phyloP scores from a whole-genome alignment of 78 protist genomes.

The Isochrysis galbana region DNA sequence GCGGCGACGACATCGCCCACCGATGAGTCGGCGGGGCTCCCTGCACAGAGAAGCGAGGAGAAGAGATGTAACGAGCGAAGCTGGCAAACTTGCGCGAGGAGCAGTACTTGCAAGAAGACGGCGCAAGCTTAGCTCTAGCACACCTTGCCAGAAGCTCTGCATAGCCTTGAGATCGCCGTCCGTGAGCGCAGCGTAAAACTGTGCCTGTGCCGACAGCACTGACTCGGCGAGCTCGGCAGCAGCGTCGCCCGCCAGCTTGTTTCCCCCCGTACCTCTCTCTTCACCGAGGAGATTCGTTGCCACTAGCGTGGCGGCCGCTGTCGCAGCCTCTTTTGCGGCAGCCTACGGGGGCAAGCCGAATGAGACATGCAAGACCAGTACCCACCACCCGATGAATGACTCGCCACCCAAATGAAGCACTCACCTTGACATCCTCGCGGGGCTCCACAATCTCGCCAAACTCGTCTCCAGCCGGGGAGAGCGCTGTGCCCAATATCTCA shows the following conservation, averaged over 20 bases:
- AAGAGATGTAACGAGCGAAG: too few relatives aligned
- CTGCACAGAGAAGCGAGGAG: background rate
- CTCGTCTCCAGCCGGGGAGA: background rate
- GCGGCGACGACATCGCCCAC: background rate
- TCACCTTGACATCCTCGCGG: too few relatives aligned
- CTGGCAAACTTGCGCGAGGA: too few relatives aligned
- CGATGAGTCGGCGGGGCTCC: background rate
- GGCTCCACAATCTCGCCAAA: background rate
- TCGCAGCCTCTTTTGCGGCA: too few relatives aligned
- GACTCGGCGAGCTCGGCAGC: too few relatives aligned
- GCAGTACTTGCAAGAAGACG: too few relatives aligned
- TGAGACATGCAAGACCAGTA: background rate
- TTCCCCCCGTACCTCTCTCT: too few relatives aligned
- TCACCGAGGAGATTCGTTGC: too few relatives aligned
- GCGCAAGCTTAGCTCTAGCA: background rate
- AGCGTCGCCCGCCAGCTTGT: too few relatives aligned
- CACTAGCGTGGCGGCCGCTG: too few relatives aligned
- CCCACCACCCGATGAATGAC: background rate
- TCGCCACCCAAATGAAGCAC: too few relatives aligned
- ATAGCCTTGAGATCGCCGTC: background rate
- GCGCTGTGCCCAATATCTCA: background rate
- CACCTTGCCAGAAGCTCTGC: background rate
- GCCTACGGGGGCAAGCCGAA: background rate
- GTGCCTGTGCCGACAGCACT: too few relatives aligned
- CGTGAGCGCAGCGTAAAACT: background rate